Evolutionary conservation across 2,329 filamentous ascomycete species (phyloP).

Genomic region (Xylaria sp.): DNA sequence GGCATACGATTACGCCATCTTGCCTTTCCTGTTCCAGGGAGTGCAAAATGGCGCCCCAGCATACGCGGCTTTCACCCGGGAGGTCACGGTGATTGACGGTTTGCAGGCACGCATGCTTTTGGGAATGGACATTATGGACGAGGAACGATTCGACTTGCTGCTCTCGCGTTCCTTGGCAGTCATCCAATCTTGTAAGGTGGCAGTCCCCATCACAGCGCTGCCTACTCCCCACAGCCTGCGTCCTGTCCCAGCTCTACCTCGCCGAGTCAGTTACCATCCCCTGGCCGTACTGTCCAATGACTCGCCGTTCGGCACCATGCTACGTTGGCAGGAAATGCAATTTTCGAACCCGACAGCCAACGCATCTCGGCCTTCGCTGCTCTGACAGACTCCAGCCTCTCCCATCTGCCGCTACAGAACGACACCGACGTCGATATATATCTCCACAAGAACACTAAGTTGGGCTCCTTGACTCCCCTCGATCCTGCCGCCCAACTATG

Average conservation of each 20-base stretch:
- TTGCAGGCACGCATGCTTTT: neutral
- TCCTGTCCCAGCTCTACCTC: neutral
- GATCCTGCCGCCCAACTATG: too few species aligned
- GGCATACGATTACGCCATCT: neutral
- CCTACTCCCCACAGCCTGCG: neutral
- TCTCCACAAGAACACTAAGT: neutral
- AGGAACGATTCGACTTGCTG: neutral
- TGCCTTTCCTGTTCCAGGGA: neutral
- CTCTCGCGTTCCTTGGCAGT: neutral
- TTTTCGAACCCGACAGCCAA: neutral
- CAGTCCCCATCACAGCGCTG: neutral
- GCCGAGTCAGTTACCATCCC: neutral
- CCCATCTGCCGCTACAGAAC: neutral
- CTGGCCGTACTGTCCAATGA: too few species aligned
- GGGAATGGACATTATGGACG: neutral
- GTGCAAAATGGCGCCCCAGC: neutral
- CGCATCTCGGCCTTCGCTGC: neutral
- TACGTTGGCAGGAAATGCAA: neutral
- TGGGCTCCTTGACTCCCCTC: neutral
- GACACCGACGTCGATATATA: neutral
- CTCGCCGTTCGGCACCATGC: neutral
- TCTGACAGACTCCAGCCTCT: neutral
- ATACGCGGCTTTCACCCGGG: neutral
- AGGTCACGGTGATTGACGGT: neutral
- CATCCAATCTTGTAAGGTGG: neutral